Conservation (phyloP, 108 stramenopile genomes). For the Conticribra guillardii region DNA sequence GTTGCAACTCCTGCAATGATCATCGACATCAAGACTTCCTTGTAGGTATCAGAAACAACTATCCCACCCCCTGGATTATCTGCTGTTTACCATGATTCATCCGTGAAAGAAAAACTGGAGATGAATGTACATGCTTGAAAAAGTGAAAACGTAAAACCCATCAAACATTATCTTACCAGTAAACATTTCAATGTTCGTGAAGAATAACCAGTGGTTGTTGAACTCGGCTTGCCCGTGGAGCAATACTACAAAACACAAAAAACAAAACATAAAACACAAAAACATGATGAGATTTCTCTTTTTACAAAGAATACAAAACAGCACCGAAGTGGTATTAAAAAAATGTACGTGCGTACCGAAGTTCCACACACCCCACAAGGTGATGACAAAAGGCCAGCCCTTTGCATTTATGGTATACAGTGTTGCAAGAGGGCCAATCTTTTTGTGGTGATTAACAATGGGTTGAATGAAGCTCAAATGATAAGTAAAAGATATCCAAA, state of each 20-base stretch:
- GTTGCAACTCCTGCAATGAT: constrained; percentile 66
- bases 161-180: not conserved
- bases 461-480: not conserved
- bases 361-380: constrained; percentile 66
- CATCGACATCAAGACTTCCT: constrained; percentile 62
- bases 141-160: not conserved
- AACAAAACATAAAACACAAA: too few species aligned
- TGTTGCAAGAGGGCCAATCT: constrained; percentile 74
- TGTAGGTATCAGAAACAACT: constrained; percentile 56
- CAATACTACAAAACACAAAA: too few species aligned
- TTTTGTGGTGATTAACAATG: not conserved
- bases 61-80: constrained; percentile 61
- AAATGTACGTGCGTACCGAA: too few species aligned
- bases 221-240: constrained; percentile 55
- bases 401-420: constrained; percentile 71
- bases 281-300: too few species aligned
- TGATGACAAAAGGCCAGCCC: constrained; percentile 77
- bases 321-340: too few species aligned
- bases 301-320: too few species aligned
- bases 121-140: too few species aligned
- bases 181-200: constrained; percentile 62
- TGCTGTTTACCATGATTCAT: not conserved
- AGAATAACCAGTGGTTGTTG: constrained; percentile 66
- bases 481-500: not conserved
- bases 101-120: too few species aligned